A percentile compares a stretch with the other conserved stretches of the same genome.
Conservation (phyloP, 257 asterid genomes). For the Nicotiana attenuata region DNA sequence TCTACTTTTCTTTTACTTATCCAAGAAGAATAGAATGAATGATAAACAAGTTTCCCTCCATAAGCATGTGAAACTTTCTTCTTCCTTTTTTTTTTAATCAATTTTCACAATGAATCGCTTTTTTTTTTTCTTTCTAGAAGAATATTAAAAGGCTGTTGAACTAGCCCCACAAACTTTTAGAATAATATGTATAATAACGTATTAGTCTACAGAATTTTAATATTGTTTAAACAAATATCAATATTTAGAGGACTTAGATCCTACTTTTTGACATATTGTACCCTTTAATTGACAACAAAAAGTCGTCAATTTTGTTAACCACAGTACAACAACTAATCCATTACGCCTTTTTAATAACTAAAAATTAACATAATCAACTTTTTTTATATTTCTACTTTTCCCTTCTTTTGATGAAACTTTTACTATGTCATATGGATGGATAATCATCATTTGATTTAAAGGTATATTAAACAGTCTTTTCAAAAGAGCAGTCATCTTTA, state of each 20-base stretch:
- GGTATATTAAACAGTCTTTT: conserved; percentile 1
- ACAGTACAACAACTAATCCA: conserved; percentile 3
- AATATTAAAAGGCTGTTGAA: conserved; percentile 12
- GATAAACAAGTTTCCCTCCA: conserved; percentile 19
- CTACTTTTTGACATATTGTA: conserved; percentile 22
- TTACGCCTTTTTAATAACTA: not conserved
- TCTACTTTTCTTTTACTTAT: not conserved
- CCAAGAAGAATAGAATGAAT: not conserved
- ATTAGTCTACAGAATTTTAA: not conserved
- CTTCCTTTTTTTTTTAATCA: not conserved
- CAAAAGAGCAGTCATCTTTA: not conserved
- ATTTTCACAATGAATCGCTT: not conserved
- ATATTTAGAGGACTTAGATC: conserved; percentile 1
- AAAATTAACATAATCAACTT: not conserved
- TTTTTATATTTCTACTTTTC: not conserved
- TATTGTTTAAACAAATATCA: not conserved
- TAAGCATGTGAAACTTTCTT: conserved; percentile 10
- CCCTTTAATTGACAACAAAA: conserved; percentile 5
- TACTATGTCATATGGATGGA: conserved; percentile 1
- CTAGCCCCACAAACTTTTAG: conserved; percentile 15
- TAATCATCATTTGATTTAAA: conserved; percentile 8
- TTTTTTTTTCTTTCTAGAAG: conserved; percentile 4
- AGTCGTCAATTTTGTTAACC: conserved; percentile 24
- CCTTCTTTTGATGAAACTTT: conserved; percentile 7
- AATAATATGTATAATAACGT: not conserved